Conservation (phyloP, 2,329 filamentous ascomycete species). For the Colletotrichum chrysophilum region DNA sequence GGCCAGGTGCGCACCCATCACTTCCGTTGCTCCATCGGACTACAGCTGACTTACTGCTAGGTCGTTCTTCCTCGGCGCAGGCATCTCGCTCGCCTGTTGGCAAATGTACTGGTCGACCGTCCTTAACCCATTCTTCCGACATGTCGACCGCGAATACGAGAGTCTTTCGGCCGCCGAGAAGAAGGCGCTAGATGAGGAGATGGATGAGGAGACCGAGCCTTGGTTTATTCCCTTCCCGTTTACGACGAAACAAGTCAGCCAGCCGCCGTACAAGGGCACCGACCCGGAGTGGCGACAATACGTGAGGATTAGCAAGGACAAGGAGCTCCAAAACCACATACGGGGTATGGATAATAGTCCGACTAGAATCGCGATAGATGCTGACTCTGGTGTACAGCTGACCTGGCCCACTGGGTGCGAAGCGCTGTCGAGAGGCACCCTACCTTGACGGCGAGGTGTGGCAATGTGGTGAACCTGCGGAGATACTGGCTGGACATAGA, state of each 20-base stretch:
- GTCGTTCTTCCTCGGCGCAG: slow-evolving; percentile 32
- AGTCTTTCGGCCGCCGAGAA: slow-evolving; percentile 49
- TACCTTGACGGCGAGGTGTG: slow-evolving; percentile 47
- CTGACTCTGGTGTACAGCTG: slow-evolving; percentile 38
- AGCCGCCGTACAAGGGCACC: slow-evolving; percentile 55
- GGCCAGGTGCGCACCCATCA: not conserved
- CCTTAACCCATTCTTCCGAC: slow-evolving; percentile 48
- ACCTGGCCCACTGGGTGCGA: slow-evolving; percentile 49
- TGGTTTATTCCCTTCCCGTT: slow-evolving; percentile 69
- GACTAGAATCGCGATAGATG: slow-evolving; percentile 5
- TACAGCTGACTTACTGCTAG: slow-evolving; percentile 3
- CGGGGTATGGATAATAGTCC: slow-evolving; percentile 1
- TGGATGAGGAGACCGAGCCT: slow-evolving; percentile 48
- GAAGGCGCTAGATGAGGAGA: slow-evolving; percentile 39
- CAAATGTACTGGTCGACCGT: slow-evolving; percentile 51
- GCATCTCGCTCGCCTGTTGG: slow-evolving; percentile 42
- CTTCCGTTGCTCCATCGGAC: not conserved
- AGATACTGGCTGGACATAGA: slow-evolving; percentile 66
- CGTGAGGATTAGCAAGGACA: slow-evolving; percentile 61
- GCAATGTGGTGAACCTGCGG: slow-evolving; percentile 52
- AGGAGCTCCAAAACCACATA: slow-evolving; percentile 50
- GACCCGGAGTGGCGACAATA: slow-evolving; percentile 71
- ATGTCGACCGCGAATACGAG: slow-evolving; percentile 46
- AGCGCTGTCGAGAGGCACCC: slow-evolving; percentile 47
- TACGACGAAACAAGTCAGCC: slow-evolving; percentile 53